Evolutionary conservation across 345 rosid genomes (phyloP).

Genomic region (Gossypium bickii): DNA sequence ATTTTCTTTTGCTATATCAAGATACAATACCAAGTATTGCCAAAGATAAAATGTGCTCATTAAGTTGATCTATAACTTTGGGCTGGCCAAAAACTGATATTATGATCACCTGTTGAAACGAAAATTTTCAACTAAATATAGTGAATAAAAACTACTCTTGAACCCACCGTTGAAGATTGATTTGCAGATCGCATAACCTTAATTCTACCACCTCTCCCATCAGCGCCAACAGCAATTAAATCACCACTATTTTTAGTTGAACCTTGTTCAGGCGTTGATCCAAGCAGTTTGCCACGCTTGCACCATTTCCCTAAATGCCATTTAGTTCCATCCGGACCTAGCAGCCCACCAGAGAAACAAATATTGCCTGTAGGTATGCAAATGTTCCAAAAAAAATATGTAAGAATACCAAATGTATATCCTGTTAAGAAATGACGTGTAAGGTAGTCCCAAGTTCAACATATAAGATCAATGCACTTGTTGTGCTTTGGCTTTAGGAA

Average conservation of each 20-base stretch:
- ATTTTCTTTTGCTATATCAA: background rate
- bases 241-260: constrained; percentile 38
- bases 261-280: constrained; percentile 23
- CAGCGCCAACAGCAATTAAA: constrained; percentile 75
- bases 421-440: background rate
- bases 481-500: background rate
- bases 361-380: constrained; percentile 39
- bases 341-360: constrained; percentile 66
- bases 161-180: constrained; percentile 49
- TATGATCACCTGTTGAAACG: background rate
- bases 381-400: background rate
- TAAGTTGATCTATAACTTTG: background rate
- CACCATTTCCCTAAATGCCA: constrained; percentile 83
- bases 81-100: background rate
- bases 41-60: background rate
- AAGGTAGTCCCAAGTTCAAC: background rate
- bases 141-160: background rate
- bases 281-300: constrained; percentile 53
- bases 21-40: background rate
- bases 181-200: constrained; percentile 64
- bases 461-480: background rate
- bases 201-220: constrained; percentile 88
- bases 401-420: background rate
- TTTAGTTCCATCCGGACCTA: constrained; percentile 68
- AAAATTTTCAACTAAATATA: background rate